These are phyloP conservation scores for Penicillium paxilli DNA, from an alignment of 495 filamentous ascomycete species.

Conservation along the genomic window DNA sequence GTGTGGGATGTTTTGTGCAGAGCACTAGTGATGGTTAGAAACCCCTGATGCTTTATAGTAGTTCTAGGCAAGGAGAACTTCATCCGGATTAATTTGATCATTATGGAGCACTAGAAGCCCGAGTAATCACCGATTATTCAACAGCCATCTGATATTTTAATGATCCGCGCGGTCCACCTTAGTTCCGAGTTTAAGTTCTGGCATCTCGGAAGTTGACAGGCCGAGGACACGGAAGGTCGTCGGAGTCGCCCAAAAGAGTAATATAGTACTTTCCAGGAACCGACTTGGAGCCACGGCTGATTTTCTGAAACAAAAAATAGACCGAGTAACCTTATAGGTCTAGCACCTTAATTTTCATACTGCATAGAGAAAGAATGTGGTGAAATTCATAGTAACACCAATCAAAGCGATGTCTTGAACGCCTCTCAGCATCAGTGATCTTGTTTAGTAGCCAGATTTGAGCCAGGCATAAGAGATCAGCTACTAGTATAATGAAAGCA, in stretches of 20 bases:
- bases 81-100: background rate
- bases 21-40: too few relatives aligned
- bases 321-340: too few relatives aligned
- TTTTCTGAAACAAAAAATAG: background rate
- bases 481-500: background rate
- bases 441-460: too few relatives aligned
- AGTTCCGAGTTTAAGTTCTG: background rate
- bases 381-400: too few relatives aligned
- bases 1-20: too few relatives aligned
- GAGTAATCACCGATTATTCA: background rate
- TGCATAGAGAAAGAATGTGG: too few relatives aligned
- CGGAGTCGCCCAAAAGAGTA: constrained; percentile 1
- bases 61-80: background rate
- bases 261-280: background rate
- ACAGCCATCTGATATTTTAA: background rate
- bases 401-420: too few relatives aligned
- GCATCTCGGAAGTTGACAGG: background rate
- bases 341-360: too few relatives aligned
- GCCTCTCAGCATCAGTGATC: too few relatives aligned
- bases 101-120: background rate
- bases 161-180: background rate
- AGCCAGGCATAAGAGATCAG: too few relatives aligned
- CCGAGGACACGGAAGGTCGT: background rate
- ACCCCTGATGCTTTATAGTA: background rate
- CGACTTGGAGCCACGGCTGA: background rate